Evolutionary conservation across 345 rosid genomes (phyloP), one percentile per base, ranked within the genome.

Genomic region (Populus pruinosa): DNA sequence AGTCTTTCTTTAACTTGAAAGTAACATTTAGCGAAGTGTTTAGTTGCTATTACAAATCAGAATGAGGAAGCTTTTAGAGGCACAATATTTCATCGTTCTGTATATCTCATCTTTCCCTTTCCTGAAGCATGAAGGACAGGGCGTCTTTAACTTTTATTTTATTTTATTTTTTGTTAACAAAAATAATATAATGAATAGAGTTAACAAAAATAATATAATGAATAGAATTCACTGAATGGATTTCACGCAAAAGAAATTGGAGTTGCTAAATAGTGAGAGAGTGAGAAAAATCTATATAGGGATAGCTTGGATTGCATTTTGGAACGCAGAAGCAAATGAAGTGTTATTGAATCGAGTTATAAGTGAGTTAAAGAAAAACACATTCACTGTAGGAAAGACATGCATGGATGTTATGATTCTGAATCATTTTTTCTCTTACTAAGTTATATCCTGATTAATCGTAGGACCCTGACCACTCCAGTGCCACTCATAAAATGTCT

Each of bases 401-500:
- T 49, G 31, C 39, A 50, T 18, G 11, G 10, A 31, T 70, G n/a
- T 50, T 49, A 49, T 55, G 14, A 53, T 72, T 36, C 31, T 56
- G 33, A 56, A 56, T 18, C 25, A 18, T 61, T 29, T 20, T 49
- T 25, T 9, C 61, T 70, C 36, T 21, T 13, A 61, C 50, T 25
- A 59, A 2, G 20, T 49, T 16, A 27, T 13, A 17, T 61, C 10
- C 10, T 81, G 47, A 49, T 61, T 74, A 13, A 67, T 64, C 71
- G 66, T 73, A 93, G 99, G 94, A 93, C 98, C 25, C 80, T 95
- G 78, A 95, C 99, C 68, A 61, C 96, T 76, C 97, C 98, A 29
- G 96, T 95, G 83, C 83, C 87, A 69, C 91, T 76, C 12, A 83
- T 86, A 62, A 92, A 81, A 80, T 93, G 99, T 82, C 79, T 96